Percentiles rank a stretch among this genome's conserved stretches.
These are phyloP conservation scores for Blastocystis sp. DNA, from an alignment of 352 stramenopile genomes.

Conservation along the genomic window DNA sequence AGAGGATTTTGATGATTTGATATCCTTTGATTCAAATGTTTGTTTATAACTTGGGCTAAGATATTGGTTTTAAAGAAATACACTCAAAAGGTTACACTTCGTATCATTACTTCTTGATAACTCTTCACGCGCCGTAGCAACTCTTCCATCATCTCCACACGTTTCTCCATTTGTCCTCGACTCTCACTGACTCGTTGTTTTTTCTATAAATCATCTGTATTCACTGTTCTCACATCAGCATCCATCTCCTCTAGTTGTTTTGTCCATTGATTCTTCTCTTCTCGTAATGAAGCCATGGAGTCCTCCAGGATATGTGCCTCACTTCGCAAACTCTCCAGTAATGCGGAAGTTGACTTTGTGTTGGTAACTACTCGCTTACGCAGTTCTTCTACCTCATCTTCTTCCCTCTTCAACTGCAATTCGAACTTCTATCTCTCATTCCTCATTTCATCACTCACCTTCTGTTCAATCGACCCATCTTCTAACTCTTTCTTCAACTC, in stretches of 20 bases:
- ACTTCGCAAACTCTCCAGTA: background rate
- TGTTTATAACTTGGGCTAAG: background rate
- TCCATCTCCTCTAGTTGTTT: background rate
- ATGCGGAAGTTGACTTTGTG: background rate
- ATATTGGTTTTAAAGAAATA: constrained; percentile 55
- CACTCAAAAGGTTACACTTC: background rate
- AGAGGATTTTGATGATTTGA: background rate
- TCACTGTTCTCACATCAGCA: background rate
- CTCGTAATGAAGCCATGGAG: background rate
- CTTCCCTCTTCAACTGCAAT: background rate
- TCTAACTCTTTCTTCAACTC: constrained; percentile 7
- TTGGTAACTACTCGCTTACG: background rate
- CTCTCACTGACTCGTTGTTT: background rate
- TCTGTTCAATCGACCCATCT: constrained; percentile 32
- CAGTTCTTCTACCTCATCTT: background rate
- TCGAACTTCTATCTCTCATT: constrained; percentile 18
- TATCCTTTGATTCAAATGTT: constrained; percentile 5
- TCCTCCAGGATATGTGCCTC: background rate
- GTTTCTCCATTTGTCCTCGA: background rate
- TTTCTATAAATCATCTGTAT: background rate
- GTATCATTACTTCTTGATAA: constrained; percentile 29
- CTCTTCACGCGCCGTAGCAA: constrained; percentile 19
- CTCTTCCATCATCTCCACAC: background rate
- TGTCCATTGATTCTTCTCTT: background rate
- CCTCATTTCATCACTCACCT: background rate